Evolutionary conservation across 176 grass and related monocot genomes (phyloP).

Genomic region (Musa acuminata): DNA sequence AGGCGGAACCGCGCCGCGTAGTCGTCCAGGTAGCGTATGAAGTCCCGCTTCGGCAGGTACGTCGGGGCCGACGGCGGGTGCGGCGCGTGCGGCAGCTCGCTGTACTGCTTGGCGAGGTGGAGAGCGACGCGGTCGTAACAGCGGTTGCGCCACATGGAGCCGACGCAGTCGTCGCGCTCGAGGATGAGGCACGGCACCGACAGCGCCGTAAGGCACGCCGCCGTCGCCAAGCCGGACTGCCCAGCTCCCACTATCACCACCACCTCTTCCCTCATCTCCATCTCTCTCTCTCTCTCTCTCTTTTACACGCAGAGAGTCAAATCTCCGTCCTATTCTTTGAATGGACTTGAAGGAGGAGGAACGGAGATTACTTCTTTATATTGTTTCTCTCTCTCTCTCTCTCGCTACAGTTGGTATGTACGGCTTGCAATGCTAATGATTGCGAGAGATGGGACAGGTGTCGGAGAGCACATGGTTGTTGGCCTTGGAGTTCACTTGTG

Average conservation of each 20-base stretch:
- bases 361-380: too few species aligned
- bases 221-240: constrained; percentile 64
- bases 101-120: constrained; percentile 18
- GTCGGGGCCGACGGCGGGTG: constrained; percentile 11
- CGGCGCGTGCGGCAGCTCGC: neutral
- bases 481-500: too few species aligned
- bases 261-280: constrained; percentile 13
- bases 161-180: constrained; percentile 21
- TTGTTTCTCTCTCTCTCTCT: too few species aligned
- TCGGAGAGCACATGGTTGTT: too few species aligned
- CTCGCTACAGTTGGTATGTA: too few species aligned
- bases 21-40: constrained; percentile 53
- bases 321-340: too few species aligned
- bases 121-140: constrained; percentile 12
- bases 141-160: constrained; percentile 14
- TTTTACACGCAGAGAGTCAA: too few species aligned
- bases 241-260: constrained; percentile 74
- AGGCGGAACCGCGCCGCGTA: constrained; percentile 50
- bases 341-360: too few species aligned
- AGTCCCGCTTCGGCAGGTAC: constrained; percentile 49
- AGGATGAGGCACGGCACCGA: constrained; percentile 9
- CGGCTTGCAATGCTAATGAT: too few species aligned
- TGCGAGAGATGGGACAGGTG: too few species aligned
- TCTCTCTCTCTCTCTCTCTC: neutral
- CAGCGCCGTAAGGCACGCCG: constrained; percentile 45